These are phyloP conservation scores for Blastomyces gilchristii DNA, from an alignment of 2,329 filamentous ascomycete genomes.

Conservation along the genomic window DNA sequence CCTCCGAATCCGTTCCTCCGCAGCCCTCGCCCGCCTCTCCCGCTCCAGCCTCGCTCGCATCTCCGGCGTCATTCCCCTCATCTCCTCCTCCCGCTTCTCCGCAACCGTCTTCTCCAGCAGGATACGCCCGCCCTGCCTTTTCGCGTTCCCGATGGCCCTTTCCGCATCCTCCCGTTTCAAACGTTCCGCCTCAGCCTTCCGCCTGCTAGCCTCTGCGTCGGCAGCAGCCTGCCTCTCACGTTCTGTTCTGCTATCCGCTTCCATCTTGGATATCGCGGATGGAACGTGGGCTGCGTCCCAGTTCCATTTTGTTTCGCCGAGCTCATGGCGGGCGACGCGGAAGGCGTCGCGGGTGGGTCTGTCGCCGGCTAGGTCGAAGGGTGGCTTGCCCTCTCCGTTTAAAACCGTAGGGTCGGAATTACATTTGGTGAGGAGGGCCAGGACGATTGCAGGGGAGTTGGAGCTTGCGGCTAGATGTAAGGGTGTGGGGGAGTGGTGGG, in stretches of 20 bases:
- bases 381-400: constrained; percentile 68
- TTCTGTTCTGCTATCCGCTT: constrained; percentile 59
- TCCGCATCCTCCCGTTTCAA: constrained; percentile 52
- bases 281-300: constrained; percentile 73
- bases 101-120: constrained; percentile 62
- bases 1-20: constrained; percentile 71
- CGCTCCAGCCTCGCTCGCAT: constrained; percentile 75
- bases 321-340: constrained; percentile 69
- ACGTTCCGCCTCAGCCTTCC: constrained; percentile 64
- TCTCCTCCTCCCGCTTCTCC: constrained; percentile 74
- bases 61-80: constrained; percentile 74
- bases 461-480: constrained; percentile 78
- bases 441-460: constrained; percentile 66
- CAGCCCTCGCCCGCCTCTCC: constrained; percentile 80
- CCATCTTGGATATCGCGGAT: constrained; percentile 55
- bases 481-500: constrained; percentile 71
- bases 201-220: constrained; percentile 57
- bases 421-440: constrained; percentile 64
- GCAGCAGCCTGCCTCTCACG: constrained; percentile 60
- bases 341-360: constrained; percentile 81
- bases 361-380: constrained; percentile 82
- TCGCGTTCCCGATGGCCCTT: constrained; percentile 35
- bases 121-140: constrained; percentile 44
- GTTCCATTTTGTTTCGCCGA: constrained; percentile 65
- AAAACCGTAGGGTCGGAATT: constrained; percentile 60